These are phyloP conservation scores for Aureobasidium sp. DNA, from an alignment of 2,329 filamentous ascomycete species.

Conservation along the genomic window DNA sequence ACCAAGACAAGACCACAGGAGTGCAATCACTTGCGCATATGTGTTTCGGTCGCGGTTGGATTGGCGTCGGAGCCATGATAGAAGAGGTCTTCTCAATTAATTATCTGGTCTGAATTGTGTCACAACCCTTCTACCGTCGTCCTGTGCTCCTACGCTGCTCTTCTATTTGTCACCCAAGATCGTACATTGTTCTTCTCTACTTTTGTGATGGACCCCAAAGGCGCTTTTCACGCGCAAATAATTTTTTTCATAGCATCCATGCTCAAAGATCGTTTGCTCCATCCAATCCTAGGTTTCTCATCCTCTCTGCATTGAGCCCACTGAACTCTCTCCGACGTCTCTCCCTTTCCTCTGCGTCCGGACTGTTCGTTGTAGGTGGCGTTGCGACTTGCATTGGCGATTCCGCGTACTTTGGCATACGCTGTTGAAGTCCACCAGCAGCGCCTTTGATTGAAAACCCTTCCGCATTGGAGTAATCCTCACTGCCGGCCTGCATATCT, in stretches of 20 bases:
- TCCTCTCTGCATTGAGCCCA: constrained; percentile 28
- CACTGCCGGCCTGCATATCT: background rate
- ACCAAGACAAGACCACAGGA: background rate
- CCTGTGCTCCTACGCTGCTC: background rate
- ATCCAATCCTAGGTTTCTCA: constrained; percentile 25
- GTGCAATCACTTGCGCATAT: too few relatives aligned
- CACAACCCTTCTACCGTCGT: background rate
- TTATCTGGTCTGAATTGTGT: background rate
- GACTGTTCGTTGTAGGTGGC: constrained; percentile 30
- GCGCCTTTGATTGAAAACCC: constrained; percentile 22
- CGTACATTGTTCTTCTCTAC: background rate
- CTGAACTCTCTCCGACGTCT: constrained; percentile 21
- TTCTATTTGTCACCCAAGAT: background rate
- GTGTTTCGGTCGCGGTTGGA: too few relatives aligned
- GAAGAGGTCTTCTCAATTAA: background rate
- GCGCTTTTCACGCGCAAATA: background rate
- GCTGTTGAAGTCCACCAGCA: constrained; percentile 14
- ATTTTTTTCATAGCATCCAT: background rate
- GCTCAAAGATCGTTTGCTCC: background rate
- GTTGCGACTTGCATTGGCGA: constrained; percentile 37
- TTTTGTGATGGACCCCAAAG: background rate
- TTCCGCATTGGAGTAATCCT: constrained; percentile 17
- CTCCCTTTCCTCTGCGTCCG: constrained; percentile 24
- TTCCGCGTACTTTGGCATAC: constrained; percentile 12
- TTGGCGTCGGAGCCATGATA: background rate